These are phyloP conservation scores for Boletus hoseneyae DNA, from an alignment of 1,284 basidiomycete species.

Conservation along the genomic window DNA sequence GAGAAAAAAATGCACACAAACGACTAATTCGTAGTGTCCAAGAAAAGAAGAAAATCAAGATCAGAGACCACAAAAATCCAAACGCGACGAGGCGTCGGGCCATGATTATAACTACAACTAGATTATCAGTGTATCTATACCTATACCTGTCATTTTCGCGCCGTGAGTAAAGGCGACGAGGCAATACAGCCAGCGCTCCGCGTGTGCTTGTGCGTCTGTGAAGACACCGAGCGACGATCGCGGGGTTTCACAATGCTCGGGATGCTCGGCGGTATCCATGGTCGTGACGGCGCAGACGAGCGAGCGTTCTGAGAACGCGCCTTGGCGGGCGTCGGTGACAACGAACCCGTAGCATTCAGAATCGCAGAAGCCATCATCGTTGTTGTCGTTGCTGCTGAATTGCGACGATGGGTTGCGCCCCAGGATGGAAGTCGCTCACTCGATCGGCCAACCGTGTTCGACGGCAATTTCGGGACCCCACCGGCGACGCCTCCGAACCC, in stretches of 20 bases:
- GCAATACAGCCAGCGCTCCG: not conserved
- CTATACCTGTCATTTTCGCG: slow-evolving; percentile 4
- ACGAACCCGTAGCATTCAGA: not conserved
- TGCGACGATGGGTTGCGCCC: slow-evolving; percentile 1
- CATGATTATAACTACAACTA: not conserved
- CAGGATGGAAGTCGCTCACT: slow-evolving; percentile 16
- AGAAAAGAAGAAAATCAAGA: not conserved
- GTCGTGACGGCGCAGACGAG: not conserved
- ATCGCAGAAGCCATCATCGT: slow-evolving; percentile 1
- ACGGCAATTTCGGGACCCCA: slow-evolving; percentile 3
- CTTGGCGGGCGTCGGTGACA: slow-evolving; percentile 2
- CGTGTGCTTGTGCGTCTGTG: slow-evolving; percentile 6
- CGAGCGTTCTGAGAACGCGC: not conserved
- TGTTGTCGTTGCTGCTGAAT: not conserved
- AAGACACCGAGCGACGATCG: slow-evolving; percentile 2
- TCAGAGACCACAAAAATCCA: not conserved
- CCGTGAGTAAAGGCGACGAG: not conserved
- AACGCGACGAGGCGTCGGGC: not conserved
- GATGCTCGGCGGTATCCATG: not conserved
- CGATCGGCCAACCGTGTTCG: slow-evolving; percentile 12
- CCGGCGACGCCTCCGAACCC: slow-evolving; percentile 2
- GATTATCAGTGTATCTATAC: not conserved
- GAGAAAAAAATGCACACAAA: not conserved
- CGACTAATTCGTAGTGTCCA: not conserved
- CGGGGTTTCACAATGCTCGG: not conserved